phyloP scores from a whole-genome alignment of 148 eudicot genomes.

The Suaeda aralocaspica region DNA sequence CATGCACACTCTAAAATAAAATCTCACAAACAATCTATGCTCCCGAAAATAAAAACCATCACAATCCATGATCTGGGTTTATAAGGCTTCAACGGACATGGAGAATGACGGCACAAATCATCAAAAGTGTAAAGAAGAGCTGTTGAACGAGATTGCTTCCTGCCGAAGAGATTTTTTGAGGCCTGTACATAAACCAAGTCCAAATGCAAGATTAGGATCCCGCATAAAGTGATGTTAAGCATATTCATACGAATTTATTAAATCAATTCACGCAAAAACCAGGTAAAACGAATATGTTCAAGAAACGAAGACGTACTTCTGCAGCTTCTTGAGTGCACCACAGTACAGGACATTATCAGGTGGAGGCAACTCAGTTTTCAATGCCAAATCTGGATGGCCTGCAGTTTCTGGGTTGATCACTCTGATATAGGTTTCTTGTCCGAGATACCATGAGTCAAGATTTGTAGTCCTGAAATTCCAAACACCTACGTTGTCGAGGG shows the following conservation, averaged over 20 bases:
- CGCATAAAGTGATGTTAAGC: too few relatives aligned
- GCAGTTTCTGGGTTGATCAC: conserved; percentile 69
- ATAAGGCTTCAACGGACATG: conserved; percentile 27
- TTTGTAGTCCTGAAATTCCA: conserved; percentile 96
- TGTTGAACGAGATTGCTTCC: conserved; percentile 22
- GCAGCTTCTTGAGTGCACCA: conserved; percentile 66
- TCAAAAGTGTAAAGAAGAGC: conserved; percentile 35
- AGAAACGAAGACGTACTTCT: conserved; percentile 47
- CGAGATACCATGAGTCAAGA: conserved; percentile 94
- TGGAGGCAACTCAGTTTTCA: conserved; percentile 70
- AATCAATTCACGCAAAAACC: too few relatives aligned
- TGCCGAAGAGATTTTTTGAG: conserved; percentile 57
- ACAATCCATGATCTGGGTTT: neutral
- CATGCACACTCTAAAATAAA: conserved; percentile 26
- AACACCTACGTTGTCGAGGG: conserved; percentile 91
- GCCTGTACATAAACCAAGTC: conserved; percentile 38
- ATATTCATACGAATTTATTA: too few relatives aligned
- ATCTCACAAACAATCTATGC: conserved; percentile 35
- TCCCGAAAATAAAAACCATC: conserved; percentile 22
- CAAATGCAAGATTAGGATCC: neutral
- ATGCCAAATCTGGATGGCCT: conserved; percentile 52
- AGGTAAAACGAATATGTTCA: too few relatives aligned
- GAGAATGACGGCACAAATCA: conserved; percentile 32
- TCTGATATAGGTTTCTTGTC: conserved; percentile 87
- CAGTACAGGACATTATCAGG: conserved; percentile 85